Base-by-base conservation (phyloP, 2,329 filamentous ascomycete species). In the Didymella arachidicola region DNA sequence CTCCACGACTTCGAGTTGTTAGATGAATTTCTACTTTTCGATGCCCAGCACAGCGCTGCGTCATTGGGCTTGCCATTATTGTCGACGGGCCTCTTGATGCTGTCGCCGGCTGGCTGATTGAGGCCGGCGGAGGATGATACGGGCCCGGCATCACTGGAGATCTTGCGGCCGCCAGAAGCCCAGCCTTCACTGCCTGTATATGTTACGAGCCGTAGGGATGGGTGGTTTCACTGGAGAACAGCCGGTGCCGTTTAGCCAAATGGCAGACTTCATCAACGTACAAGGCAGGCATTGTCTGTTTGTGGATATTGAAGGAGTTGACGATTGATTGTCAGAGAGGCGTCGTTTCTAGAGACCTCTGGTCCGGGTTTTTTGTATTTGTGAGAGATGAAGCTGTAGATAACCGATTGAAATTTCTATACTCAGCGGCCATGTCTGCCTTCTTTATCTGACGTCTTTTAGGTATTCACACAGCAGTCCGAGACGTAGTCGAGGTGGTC, bases 21-120 rank as follows among this genome's bases (percentile, higher is more conserved):
- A 87, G 74, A 71, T 88, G 84, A 42, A 87, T 83, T 71, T 87
- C 85, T 14, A 85, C 85, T 72, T 88, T 79, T 88, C 87, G 78
- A 87, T 87, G 55, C 85, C 85, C 36, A 88, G 79, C 66, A 87
- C 42, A 87, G 78, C 1, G 84, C 84, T 4, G 86, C 83, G 39
- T 82, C 75, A 75, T 86, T 87, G 59, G 83, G 78, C 66, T 84
- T 83, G 59, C 86, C 85, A 53, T 86, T 77, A 29, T 84, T 82
- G 60, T 86, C 84, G 30, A 82, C 81, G 14, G 85, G 80, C 11
- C 85, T 85, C 72, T 82, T 83, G 61, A 87, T 81, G 32, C 87
- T 81, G 55, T 67, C 70, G 41, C 71, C 72, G 19, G 70, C 78
- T 18, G 79, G 79, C 42, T 76, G 73, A 38, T 75, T 74, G 14